Conservation (phyloP, 257 asterid species). For the Henckelia pumila region DNA sequence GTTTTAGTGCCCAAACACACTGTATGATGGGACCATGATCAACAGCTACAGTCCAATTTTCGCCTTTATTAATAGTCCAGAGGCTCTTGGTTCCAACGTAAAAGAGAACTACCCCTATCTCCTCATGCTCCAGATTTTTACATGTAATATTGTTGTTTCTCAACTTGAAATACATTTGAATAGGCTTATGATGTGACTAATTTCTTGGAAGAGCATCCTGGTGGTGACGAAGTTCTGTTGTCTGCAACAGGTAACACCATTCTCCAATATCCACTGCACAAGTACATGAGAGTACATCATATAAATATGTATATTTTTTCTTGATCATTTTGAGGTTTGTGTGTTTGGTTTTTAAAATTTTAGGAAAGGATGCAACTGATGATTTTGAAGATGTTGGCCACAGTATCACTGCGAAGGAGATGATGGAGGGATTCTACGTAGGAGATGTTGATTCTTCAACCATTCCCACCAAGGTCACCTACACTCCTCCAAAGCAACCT, state of each 20-base stretch:
- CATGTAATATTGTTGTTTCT: not conserved
- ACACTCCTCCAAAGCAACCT: constrained; percentile 81
- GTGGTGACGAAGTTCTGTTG: constrained; percentile 87
- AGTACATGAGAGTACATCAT: not conserved
- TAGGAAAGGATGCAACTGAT: constrained; percentile 88
- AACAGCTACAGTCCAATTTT: too few species aligned
- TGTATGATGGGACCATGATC: too few species aligned
- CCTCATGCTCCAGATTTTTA: not conserved
- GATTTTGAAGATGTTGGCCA: constrained; percentile 90
- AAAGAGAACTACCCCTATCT: not conserved
- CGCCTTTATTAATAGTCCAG: too few species aligned
- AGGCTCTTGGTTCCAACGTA: too few species aligned
- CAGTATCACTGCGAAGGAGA: constrained; percentile 62
- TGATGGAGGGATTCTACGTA: constrained; percentile 58
- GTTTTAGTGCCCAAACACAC: too few species aligned
- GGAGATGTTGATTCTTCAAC: constrained; percentile 64
- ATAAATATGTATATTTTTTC: not conserved
- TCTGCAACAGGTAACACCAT: constrained; percentile 62
- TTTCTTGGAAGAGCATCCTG: constrained; percentile 92
- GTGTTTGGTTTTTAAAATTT: not conserved
- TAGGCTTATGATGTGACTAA: constrained; percentile 87
- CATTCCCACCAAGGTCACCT: constrained; percentile 54
- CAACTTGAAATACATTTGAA: not conserved
- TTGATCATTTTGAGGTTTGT: not conserved
- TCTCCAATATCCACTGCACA: not conserved